Percentiles rank a stretch among this genome's conserved stretches.
These are phyloP conservation scores for Aureobasidium sp. DNA, from an alignment of 2,329 filamentous ascomycete species.

Conservation along the genomic window DNA sequence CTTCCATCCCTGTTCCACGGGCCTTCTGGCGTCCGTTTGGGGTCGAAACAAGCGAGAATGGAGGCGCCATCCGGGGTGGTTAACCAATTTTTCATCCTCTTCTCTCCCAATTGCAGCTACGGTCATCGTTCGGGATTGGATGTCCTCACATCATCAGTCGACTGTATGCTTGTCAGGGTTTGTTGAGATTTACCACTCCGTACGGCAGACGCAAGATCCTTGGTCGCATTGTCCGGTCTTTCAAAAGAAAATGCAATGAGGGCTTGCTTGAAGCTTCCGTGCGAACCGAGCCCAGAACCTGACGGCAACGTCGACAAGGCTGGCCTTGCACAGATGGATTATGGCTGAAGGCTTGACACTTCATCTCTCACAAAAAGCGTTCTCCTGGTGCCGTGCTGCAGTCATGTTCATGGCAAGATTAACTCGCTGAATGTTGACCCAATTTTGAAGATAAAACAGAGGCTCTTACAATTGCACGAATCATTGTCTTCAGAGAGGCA, in stretches of 20 bases:
- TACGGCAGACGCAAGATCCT: not conserved
- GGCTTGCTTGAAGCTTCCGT: not conserved
- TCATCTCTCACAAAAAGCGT: not conserved
- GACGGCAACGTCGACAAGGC: not conserved
- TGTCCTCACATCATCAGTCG: not conserved
- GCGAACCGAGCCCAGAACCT: not conserved
- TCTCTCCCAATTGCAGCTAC: slow-evolving; percentile 12
- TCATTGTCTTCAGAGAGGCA: not conserved
- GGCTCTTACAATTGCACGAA: too few species aligned
- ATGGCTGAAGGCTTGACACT: not conserved
- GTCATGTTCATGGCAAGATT: not conserved
- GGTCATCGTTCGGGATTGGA: not conserved
- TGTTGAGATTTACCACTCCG: too few species aligned
- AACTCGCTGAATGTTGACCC: too few species aligned
- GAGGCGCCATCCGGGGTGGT: not conserved
- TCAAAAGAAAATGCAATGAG: not conserved
- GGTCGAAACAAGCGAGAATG: slow-evolving; percentile 9
- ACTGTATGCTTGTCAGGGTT: not conserved
- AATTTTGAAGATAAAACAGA: too few species aligned
- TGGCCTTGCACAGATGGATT: not conserved
- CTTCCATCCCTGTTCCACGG: slow-evolving; percentile 9
- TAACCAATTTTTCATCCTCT: slow-evolving; percentile 2
- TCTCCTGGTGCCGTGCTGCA: not conserved
- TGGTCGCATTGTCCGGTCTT: not conserved
- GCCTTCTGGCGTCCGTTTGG: slow-evolving; percentile 5